A percentile compares a stretch with the other conserved stretches of the same genome.
These are phyloP conservation scores for Magnaporthiopsis poae DNA, from an alignment of 2,329 filamentous ascomycete genomes.

Conservation along the genomic window DNA sequence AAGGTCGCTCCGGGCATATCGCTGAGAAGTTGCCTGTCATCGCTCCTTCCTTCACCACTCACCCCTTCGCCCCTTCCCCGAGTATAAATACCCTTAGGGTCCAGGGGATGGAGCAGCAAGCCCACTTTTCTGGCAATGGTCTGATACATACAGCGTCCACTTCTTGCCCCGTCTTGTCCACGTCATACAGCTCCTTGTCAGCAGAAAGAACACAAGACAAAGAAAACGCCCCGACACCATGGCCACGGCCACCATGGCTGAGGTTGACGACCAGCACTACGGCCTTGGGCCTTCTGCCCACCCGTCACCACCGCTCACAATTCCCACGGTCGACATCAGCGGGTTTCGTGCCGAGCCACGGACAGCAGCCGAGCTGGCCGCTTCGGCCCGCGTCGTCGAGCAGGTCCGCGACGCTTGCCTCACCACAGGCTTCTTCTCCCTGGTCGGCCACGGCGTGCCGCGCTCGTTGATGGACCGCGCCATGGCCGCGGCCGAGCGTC, in stretches of 20 bases:
- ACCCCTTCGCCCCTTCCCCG: not conserved
- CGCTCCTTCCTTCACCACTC: not conserved
- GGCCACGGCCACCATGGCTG: not conserved
- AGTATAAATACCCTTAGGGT: not conserved
- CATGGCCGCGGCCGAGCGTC: constrained; percentile 24
- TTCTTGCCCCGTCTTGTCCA: not conserved
- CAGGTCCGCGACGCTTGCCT: constrained; percentile 24
- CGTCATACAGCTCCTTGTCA: not conserved
- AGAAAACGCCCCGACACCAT: not conserved
- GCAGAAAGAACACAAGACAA: not conserved
- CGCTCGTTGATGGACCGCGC: constrained; percentile 15
- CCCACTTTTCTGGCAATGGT: not conserved
- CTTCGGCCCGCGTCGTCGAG: constrained; percentile 19
- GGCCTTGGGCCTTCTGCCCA: too few relatives aligned
- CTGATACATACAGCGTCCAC: not conserved
- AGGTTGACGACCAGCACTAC: not conserved
- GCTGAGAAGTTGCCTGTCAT: not conserved
- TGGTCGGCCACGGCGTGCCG: constrained; percentile 20
- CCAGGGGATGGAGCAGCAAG: not conserved
- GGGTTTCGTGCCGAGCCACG: constrained; percentile 22
- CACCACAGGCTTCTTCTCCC: constrained; percentile 21
- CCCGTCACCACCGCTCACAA: constrained; percentile 2
- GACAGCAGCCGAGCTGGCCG: constrained; percentile 16
- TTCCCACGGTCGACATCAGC: constrained; percentile 25
- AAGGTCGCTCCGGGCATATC: not conserved